These are phyloP conservation scores for Solanum rostratum DNA, from an alignment of 257 asterid species.

Conservation along the genomic window DNA sequence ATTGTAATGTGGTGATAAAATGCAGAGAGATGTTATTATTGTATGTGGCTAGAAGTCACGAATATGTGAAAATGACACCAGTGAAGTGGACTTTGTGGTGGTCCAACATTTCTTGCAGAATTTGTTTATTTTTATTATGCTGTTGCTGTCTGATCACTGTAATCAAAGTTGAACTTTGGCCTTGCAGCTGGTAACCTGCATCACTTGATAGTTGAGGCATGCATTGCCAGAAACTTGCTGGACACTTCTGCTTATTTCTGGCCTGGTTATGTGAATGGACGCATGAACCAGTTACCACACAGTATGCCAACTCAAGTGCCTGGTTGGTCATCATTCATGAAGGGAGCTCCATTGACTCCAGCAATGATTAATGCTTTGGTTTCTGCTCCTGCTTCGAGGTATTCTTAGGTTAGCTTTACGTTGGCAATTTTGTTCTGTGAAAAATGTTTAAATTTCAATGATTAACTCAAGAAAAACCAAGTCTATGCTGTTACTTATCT, in stretches of 20 bases:
- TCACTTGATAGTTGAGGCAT: slow-evolving; percentile 84
- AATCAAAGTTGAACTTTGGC: not conserved
- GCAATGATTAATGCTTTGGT: slow-evolving; percentile 61
- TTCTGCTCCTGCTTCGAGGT: slow-evolving; percentile 90
- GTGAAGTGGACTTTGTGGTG: not conserved
- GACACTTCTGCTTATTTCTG: slow-evolving; percentile 90
- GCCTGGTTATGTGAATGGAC: slow-evolving; percentile 75
- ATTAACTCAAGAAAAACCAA: not conserved
- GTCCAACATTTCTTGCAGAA: not conserved
- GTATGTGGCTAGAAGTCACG: not conserved
- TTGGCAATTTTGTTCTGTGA: not conserved
- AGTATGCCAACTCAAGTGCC: slow-evolving; percentile 57
- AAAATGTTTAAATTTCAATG: not conserved
- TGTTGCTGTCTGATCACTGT: not conserved
- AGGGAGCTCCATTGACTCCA: slow-evolving; percentile 65
- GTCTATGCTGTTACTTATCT: not conserved
- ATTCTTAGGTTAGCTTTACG: slow-evolving; percentile 10
- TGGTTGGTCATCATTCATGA: slow-evolving; percentile 86
- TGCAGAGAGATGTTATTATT: not conserved
- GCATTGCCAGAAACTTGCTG: slow-evolving; percentile 79
- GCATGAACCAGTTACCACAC: slow-evolving; percentile 56
- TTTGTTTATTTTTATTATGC: not conserved
- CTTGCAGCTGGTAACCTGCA: slow-evolving; percentile 82
- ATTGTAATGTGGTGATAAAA: not conserved
- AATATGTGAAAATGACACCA: not conserved